Percentiles rank a stretch among this genome's conserved stretches.
Conservation (phyloP, 495 filamentous ascomycete species). For the Astrocystis sublimbata region DNA sequence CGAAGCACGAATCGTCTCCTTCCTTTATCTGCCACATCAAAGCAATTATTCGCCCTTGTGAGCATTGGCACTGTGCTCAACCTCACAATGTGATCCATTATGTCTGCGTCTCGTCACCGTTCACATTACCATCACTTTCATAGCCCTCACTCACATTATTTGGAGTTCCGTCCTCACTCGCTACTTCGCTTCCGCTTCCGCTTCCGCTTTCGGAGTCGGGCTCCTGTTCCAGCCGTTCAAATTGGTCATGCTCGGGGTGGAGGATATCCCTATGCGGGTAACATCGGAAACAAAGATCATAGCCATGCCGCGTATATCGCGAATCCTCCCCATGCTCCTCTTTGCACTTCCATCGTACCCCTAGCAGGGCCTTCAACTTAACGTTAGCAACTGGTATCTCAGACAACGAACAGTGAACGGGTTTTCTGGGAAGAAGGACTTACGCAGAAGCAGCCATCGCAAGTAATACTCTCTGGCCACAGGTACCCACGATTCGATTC, state of each 20-base stretch:
- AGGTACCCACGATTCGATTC: neutral
- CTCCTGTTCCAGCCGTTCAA: neutral
- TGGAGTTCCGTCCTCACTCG: neutral
- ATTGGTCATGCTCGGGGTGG: neutral
- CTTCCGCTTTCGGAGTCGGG: neutral
- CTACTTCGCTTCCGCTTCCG: no score
- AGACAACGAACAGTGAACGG: no score
- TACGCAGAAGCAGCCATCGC: constrained; percentile 2
- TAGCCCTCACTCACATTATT: neutral
- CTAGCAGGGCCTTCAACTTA: neutral
- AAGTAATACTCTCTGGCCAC: neutral
- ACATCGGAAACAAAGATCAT: neutral
- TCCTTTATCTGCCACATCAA: no score
- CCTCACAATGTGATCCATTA: no score
- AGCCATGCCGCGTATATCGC: no score
- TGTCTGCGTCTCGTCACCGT: no score
- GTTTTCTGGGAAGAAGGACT: neutral
- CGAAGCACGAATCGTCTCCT: no score
- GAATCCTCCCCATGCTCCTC: neutral
- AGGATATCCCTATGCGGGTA: neutral
- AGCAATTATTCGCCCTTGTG: no score
- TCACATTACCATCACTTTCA: no score
- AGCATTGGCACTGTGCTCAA: no score
- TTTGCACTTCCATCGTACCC: neutral
- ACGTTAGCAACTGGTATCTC: neutral